phyloP scores from a whole-genome alignment of 495 filamentous ascomycete genomes.

The Neohortaea acidophila region DNA sequence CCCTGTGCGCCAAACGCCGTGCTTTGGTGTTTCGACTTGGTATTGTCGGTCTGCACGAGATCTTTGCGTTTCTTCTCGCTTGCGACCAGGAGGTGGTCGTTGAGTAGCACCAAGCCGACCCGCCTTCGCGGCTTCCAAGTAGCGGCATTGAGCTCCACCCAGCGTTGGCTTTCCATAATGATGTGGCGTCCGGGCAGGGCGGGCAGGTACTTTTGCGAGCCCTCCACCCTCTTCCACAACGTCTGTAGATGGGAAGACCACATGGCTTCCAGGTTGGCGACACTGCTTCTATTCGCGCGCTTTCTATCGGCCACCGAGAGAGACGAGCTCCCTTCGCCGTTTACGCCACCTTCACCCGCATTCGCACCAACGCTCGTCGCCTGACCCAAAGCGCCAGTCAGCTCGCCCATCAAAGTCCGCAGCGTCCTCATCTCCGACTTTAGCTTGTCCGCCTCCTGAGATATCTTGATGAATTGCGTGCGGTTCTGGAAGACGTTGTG shows the following conservation, averaged over 20 bases:
- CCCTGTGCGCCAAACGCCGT: background rate
- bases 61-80: constrained; percentile 83
- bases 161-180: constrained; percentile 71
- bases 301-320: constrained; percentile 42
- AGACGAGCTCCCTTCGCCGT: constrained; percentile 20
- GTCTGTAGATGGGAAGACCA: constrained; percentile 80
- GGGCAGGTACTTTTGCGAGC: constrained; percentile 89
- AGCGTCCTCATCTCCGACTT: constrained; percentile 92
- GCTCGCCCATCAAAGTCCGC: constrained; percentile 72
- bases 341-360: constrained; percentile 22
- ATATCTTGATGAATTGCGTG: constrained; percentile 97
- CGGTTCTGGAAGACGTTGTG: constrained; percentile 96
- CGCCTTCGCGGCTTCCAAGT: constrained; percentile 81
- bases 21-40: constrained; percentile 16
- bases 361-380: no score
- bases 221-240: constrained; percentile 89
- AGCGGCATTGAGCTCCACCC: constrained; percentile 92
- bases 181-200: constrained; percentile 84
- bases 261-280: constrained; percentile 88
- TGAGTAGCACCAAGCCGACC: constrained; percentile 80
- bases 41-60: constrained; percentile 34
- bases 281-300: constrained; percentile 57
- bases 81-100: constrained; percentile 86
- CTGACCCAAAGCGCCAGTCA: constrained; percentile 57
- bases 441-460: constrained; percentile 94